These are phyloP conservation scores for Aspergillus latus DNA, from an alignment of 2,329 filamentous ascomycete species.

Conservation along the genomic window DNA sequence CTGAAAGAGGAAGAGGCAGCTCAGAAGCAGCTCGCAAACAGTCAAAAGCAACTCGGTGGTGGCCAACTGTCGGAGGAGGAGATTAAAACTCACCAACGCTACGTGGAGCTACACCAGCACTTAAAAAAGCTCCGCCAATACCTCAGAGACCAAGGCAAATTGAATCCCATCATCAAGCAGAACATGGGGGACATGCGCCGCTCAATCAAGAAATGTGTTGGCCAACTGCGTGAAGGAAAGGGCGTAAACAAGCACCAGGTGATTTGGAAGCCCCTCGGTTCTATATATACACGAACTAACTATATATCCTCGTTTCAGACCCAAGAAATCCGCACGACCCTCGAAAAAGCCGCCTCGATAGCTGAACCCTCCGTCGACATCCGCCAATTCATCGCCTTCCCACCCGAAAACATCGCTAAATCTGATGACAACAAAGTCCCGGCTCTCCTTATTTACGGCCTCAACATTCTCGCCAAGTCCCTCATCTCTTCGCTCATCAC, in stretches of 20 bases:
- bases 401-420: constrained; percentile 38
- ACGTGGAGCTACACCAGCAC: constrained; percentile 62
- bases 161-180: constrained; percentile 60
- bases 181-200: constrained; percentile 70
- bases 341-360: constrained; percentile 57
- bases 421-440: constrained; percentile 56
- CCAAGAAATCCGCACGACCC: constrained; percentile 50
- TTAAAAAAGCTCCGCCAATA: constrained; percentile 62
- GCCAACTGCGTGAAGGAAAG: constrained; percentile 65
- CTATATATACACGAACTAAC: constrained; percentile 15
- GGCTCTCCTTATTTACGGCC: constrained; percentile 68
- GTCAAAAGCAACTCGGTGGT: constrained; percentile 31
- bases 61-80: constrained; percentile 35
- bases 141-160: constrained; percentile 56
- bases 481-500: constrained; percentile 69
- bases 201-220: constrained; percentile 68
- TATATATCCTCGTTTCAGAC: constrained; percentile 19
- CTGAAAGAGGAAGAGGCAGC: constrained; percentile 23
- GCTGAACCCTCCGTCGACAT: constrained; percentile 58
- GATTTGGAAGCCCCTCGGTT: constrained; percentile 24
- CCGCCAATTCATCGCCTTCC: constrained; percentile 53
- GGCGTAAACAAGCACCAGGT: constrained; percentile 61
- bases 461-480: constrained; percentile 74
- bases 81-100: constrained; percentile 48
- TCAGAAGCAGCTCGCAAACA: constrained; percentile 30